These are phyloP conservation scores for Gentiana macrophylla DNA, from an alignment of 257 asterid species.

Conservation along the genomic window DNA sequence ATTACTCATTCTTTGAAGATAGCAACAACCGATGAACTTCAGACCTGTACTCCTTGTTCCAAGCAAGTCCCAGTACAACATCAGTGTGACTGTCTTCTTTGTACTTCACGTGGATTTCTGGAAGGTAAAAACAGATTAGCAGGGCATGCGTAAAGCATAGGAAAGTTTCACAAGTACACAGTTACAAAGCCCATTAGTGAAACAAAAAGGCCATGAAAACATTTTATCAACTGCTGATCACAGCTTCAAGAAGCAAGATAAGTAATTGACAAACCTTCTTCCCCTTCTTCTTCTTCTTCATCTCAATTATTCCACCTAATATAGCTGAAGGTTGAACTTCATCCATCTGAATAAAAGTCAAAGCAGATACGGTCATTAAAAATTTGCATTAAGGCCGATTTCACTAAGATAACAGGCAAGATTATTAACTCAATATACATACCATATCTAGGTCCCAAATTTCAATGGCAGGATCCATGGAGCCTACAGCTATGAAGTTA, in stretches of 20 bases:
- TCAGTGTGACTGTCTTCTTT: conserved; percentile 81
- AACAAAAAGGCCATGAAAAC: too few species aligned
- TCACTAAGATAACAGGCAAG: neutral
- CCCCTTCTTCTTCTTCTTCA: conserved; percentile 55
- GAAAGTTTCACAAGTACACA: neutral
- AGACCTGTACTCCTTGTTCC: conserved; percentile 88
- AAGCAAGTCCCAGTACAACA: conserved; percentile 88
- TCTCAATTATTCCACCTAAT: conserved; percentile 69
- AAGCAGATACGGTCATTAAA: neutral
- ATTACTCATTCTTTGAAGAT: too few species aligned
- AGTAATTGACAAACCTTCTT: conserved; percentile 48
- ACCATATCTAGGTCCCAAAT: conserved; percentile 97
- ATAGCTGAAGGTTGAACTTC: conserved; percentile 74
- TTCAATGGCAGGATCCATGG: conserved; percentile 87
- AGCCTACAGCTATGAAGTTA: conserved; percentile 83
- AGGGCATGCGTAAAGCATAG: neutral
- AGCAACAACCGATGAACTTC: too few species aligned
- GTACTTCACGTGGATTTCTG: conserved; percentile 65
- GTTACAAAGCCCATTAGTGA: too few species aligned
- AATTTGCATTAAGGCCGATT: neutral
- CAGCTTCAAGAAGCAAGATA: neutral
- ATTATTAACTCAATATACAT: conserved; percentile 14
- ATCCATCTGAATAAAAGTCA: conserved; percentile 48
- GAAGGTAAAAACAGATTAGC: conserved; percentile 7
- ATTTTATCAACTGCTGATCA: neutral